phyloP scores from a whole-genome alignment of 805 yeast genomes.

The Metschnikowia picachoensis region DNA sequence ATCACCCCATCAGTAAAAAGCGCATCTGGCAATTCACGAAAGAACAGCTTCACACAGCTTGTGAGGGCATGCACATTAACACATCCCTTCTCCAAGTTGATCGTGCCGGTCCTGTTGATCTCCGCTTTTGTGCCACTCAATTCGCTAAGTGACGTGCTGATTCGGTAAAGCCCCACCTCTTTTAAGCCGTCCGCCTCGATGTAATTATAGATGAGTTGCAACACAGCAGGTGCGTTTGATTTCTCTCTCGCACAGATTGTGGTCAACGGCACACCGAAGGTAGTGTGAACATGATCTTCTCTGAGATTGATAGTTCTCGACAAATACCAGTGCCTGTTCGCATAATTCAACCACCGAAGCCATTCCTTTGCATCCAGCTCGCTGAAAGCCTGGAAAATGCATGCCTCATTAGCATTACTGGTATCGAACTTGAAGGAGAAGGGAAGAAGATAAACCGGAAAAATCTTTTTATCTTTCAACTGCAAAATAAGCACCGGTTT shows the following conservation, averaged over 20 bases:
- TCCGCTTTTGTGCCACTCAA: constrained; percentile 40
- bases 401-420: constrained; percentile 46
- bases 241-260: constrained; percentile 73
- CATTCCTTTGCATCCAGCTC: constrained; percentile 69
- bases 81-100: constrained; percentile 46
- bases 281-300: constrained; percentile 26
- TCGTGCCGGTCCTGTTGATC: constrained; percentile 45
- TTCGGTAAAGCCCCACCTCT: constrained; percentile 87
- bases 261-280: constrained; percentile 84
- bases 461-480: constrained; percentile 43
- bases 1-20: constrained; percentile 66
- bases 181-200: constrained; percentile 85
- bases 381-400: constrained; percentile 61
- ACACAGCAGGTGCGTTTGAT: constrained; percentile 57
- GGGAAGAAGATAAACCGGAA: constrained; percentile 50
- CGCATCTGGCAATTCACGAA: constrained; percentile 86
- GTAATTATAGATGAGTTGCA: constrained; percentile 62
- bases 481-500: constrained; percentile 51
- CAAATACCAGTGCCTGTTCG: constrained; percentile 53
- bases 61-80: constrained; percentile 84
- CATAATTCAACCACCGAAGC: constrained; percentile 50
- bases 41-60: constrained; percentile 77
- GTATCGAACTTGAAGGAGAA: constrained; percentile 47
- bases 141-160: constrained; percentile 50
- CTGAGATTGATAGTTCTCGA: constrained; percentile 37